Conservation (phyloP, 2,329 filamentous ascomycete species). For the Corniculantispora saksenae region DNA sequence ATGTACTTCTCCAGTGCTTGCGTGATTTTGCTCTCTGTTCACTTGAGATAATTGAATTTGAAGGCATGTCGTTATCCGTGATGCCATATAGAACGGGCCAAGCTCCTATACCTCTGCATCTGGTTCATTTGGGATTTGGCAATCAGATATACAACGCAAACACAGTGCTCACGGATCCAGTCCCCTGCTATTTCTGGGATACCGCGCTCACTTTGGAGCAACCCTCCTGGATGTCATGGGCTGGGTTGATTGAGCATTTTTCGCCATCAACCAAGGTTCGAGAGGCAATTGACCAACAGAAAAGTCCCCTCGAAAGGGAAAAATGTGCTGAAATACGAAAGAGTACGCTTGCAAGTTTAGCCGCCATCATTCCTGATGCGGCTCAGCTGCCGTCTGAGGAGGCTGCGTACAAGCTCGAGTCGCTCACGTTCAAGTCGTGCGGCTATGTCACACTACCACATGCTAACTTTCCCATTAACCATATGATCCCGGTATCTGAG, state of each 20-base stretch:
- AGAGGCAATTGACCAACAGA: slow-evolving; percentile 19
- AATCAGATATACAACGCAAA: neutral
- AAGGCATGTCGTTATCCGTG: slow-evolving; percentile 66
- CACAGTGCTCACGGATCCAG: slow-evolving; percentile 5
- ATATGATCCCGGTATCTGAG: slow-evolving; percentile 30
- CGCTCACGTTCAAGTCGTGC: slow-evolving; percentile 59
- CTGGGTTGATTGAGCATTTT: slow-evolving; percentile 45
- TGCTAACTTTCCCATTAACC: slow-evolving; percentile 38
- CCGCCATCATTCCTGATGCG: slow-evolving; percentile 27
- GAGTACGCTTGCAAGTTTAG: neutral
- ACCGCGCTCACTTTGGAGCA: neutral
- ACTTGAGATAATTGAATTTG: slow-evolving; percentile 57
- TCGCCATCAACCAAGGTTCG: slow-evolving; percentile 38
- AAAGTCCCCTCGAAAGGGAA: no score
- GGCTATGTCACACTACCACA: slow-evolving; percentile 55
- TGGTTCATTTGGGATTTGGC: neutral
- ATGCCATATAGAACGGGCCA: slow-evolving; percentile 29
- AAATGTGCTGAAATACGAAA: neutral
- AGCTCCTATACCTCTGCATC: no score
- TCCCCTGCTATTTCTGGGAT: neutral
- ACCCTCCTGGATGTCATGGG: slow-evolving; percentile 40
- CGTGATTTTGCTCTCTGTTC: slow-evolving; percentile 45
- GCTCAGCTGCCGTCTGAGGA: slow-evolving; percentile 29
- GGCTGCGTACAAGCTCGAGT: slow-evolving; percentile 33
- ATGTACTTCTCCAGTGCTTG: slow-evolving; percentile 55